A percentile compares a stretch with the other conserved stretches of the same genome.
These are phyloP conservation scores for Balakata baccata DNA, from an alignment of 345 rosid genomes.

Conservation along the genomic window DNA sequence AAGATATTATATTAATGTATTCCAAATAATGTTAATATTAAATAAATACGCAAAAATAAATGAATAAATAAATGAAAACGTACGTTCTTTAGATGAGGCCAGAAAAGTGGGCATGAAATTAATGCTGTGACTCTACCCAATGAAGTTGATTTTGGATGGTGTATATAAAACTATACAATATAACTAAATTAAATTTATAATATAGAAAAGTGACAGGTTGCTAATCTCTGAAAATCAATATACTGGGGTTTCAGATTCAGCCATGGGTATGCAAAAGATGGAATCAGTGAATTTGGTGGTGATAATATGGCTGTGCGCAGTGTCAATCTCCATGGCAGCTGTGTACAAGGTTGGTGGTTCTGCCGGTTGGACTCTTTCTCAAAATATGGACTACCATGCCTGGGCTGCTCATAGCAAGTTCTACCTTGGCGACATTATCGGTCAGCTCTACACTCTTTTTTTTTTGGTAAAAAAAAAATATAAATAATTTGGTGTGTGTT, in stretches of 20 bases:
- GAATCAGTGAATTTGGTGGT: background rate
- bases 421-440: conserved; percentile 2
- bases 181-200: no score
- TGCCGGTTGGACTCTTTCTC: conserved; percentile 13
- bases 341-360: background rate
- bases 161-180: no score
- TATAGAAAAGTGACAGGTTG: no score
- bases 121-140: background rate
- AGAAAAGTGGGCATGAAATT: background rate
- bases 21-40: no score
- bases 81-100: background rate
- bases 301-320: background rate
- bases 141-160: no score
- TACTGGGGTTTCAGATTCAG: no score
- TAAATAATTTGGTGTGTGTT: background rate
- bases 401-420: conserved; percentile 5
- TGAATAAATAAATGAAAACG: no score
- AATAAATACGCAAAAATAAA: no score
- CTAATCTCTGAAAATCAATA: no score
- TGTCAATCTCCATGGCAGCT: background rate
- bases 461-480: no score
- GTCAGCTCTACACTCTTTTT: background rate
- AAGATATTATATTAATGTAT: no score
- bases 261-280: background rate
- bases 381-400: background rate